phyloP scores from a whole-genome alignment of 805 yeast species.

The Candida tibetensis region DNA sequence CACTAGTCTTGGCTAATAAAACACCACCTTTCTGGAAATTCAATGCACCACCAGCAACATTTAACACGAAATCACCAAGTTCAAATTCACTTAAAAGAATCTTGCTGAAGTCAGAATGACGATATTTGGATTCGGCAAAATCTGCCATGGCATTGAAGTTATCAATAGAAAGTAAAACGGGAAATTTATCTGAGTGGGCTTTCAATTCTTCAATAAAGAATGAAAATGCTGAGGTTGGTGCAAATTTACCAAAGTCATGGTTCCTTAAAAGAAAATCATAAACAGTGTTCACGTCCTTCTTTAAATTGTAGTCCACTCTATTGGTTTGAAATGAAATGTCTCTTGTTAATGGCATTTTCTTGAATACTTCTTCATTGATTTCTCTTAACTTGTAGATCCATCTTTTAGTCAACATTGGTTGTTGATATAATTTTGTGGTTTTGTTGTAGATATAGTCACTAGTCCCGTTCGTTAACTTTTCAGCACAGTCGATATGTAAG shows the following conservation, averaged over 20 bases:
- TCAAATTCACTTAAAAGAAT: conserved; percentile 64
- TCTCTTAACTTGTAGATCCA: conserved; percentile 48
- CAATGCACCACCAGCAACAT: conserved; percentile 51
- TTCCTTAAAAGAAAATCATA: conserved; percentile 21
- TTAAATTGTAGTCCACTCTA: conserved; percentile 30
- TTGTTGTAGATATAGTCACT: conserved; percentile 61
- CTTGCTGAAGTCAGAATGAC: conserved; percentile 50
- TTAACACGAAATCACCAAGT: conserved; percentile 54
- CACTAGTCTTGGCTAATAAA: conserved; percentile 60
- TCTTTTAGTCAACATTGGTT: conserved; percentile 72
- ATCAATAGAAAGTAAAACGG: conserved; percentile 71
- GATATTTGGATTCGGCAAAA: conserved; percentile 56
- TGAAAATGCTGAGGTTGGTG: conserved; percentile 47
- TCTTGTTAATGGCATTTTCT: conserved; percentile 32
- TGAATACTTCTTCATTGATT: conserved; percentile 34
- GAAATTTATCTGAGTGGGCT: conserved; percentile 45
- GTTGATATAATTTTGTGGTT: conserved; percentile 52
- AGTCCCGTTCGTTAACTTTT: conserved; percentile 65
- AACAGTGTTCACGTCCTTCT: conserved; percentile 30
- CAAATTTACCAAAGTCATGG: conserved; percentile 38
- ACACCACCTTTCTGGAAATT: conserved; percentile 62
- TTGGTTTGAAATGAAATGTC: conserved; percentile 33
- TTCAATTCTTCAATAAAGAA: conserved; percentile 54
- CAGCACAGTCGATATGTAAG: conserved; percentile 63
- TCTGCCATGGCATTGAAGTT: conserved; percentile 64